Evolutionary conservation across 768 basidiomycete genomes (phyloP), one percentile per base, ranked within the genome.

Genomic region (Tricholoma furcatifolium): DNA sequence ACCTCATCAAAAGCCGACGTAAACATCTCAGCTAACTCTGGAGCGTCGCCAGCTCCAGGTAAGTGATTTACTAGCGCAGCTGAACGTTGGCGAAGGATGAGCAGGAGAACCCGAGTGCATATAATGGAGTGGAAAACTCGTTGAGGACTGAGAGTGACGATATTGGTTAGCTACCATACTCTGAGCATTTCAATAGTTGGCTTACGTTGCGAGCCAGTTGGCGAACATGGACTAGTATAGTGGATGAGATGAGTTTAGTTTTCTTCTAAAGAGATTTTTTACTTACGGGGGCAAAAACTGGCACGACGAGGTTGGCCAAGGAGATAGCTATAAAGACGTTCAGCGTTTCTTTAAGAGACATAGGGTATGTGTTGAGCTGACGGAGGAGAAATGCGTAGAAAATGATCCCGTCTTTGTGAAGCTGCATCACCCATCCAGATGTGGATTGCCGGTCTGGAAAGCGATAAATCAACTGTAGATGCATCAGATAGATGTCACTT

Each of bases 201-300:
- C 70, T 23, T 54, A 74, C 74, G 73, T 71, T 47, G 70, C 71
- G 21, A 76, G 67, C 75, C 74, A 76, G 44, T 74, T 76, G 24
- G 71, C 70, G 42, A 73, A 69, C 32, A 63, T 61, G 0, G 64
- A 41, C 72, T 75, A 48, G 10, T 18, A n/a, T n/a, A n/a, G 5
- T 35, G 30, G 43, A 15, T 24, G 43, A n/a, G 12, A 42, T 47
- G 38, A 35, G 27, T 10, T 34, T 1, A 21, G 15, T 34, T 4
- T 15, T 10, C 6, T 18, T 21, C 11, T 23, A 10, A 1, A 14
- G 31, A 23, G n/a, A 15, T 21, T 18, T 38, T 1, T 23, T 9
- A 14, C 51, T 59, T 53, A 75, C 74, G 15, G 72, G 71, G 4
- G 67, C 70, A 23, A 67, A 51, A 2, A 74, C 64, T 5, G 75